Base-by-base conservation (phyloP, 208 protist species). In the Leptomonas pyrrhocoris region DNA sequence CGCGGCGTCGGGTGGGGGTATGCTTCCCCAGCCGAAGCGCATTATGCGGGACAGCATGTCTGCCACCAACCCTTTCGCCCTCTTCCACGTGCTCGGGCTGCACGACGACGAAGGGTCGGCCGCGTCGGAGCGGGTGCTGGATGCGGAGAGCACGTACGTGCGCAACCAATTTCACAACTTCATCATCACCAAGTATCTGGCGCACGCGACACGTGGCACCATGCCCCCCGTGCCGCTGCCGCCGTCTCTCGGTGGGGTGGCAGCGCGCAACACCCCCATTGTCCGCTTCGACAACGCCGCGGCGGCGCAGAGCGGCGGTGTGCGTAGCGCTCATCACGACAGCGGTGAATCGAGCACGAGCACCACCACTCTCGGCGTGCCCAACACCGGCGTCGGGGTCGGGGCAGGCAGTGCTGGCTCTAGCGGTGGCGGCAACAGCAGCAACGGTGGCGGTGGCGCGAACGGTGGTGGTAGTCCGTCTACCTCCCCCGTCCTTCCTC, bases 1-100 rank as follows among this genome's bases (percentile, higher is more conserved):
- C 28, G 31, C 30, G 30, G n/a, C 53, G 19, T 8, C 68, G 2
- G 19, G 61, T 16, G 43, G 36, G 23, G 28, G n/a, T 25, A 38
- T 68, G 16, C 43, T 65, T 0, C 54, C 64, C 23, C 25, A 34
- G n/a, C 45, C 63, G 21, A 77, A 68, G 36, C 59, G 68, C 31
- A 72, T 73, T 5, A 57, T 88, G 30, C 79, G 73, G 19, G 86
- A 92, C 58, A 64, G 30, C 63, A 71, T 78, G 50, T 73, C 70
- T 54, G 15, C 72, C 31, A 64, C 73, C 16, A 94, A 87, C 48
- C 74, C 84, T 1, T 84, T 78, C 21, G 51, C 78, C 16, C 77
- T 89, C 31, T 94, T 90, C 46, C 81, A 94, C 65, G 60, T 92
- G 2, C 71, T 94, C 4, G 88, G 88, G 2, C 71, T 94, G 27